Conservation (phyloP, 2,329 filamentous ascomycete species). For the Talaromyces verruculosus region DNA sequence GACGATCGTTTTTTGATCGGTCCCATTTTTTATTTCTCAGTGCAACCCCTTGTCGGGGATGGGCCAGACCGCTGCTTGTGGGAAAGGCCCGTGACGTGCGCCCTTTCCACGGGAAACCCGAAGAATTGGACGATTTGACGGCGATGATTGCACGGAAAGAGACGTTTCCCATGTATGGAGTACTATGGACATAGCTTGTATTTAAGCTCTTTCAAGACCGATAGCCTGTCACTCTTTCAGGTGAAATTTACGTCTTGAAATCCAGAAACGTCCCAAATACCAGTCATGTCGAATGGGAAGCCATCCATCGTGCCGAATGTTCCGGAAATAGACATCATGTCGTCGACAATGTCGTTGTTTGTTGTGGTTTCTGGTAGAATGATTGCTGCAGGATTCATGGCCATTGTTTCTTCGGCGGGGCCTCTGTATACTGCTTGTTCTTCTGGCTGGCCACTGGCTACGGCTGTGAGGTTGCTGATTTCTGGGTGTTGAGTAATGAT, state of each 20-base stretch:
- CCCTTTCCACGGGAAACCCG: conserved; percentile 17
- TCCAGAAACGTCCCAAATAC: conserved; percentile 48
- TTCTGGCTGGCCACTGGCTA: conserved; percentile 14
- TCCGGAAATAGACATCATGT: conserved; percentile 49
- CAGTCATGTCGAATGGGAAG: conserved; percentile 49
- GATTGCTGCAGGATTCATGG: conserved; percentile 42
- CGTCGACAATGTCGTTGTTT: conserved; percentile 48
- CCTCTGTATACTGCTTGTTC: conserved; percentile 16
- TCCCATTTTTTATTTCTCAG: neutral
- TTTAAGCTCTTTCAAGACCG: neutral
- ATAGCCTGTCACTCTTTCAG: conserved; percentile 12
- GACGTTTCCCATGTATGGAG: neutral
- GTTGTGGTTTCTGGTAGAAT: conserved; percentile 46
- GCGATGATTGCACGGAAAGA: conserved; percentile 2
- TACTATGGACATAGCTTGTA: neutral
- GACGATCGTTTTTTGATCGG: neutral
- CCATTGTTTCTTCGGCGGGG: conserved; percentile 26
- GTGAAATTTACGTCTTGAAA: conserved; percentile 42
- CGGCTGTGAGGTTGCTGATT: conserved; percentile 19
- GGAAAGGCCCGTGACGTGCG: neutral
- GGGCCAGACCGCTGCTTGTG: conserved; percentile 10
- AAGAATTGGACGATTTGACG: neutral
- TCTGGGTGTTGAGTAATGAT: conserved; percentile 45
- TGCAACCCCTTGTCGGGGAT: neutral
- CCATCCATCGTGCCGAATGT: conserved; percentile 49